A percentile compares a stretch with the other conserved stretches of the same genome.
phyloP scores from a whole-genome alignment of 805 yeast species.

The Hanseniaspora jakobsenii region DNA sequence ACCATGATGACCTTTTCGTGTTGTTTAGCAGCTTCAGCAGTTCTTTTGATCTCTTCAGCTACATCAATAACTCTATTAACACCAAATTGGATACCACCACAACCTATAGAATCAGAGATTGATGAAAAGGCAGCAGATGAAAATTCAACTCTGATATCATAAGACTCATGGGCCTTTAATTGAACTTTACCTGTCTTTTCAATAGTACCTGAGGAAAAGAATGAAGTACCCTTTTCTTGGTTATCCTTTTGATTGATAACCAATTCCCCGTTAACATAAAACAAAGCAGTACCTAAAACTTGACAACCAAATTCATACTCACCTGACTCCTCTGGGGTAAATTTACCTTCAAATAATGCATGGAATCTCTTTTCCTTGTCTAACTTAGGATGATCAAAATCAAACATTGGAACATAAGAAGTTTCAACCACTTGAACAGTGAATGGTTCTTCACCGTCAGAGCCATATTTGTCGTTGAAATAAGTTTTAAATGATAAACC shows the following conservation, averaged over 20 bases:
- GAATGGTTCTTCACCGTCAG: slow-evolving; percentile 21
- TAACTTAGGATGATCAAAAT: slow-evolving; percentile 24
- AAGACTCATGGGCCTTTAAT: slow-evolving; percentile 35
- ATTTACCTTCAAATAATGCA: slow-evolving; percentile 35
- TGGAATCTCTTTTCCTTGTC: slow-evolving; percentile 28
- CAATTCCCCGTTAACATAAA: slow-evolving; percentile 41
- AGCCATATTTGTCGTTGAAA: slow-evolving; percentile 19
- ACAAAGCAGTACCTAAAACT: slow-evolving; percentile 43
- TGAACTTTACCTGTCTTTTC: slow-evolving; percentile 34
- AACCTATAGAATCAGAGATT: slow-evolving; percentile 25
- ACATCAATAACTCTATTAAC: slow-evolving; percentile 24
- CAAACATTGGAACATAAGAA: slow-evolving; percentile 23
- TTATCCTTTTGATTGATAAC: slow-evolving; percentile 45
- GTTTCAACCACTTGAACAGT: slow-evolving; percentile 22
- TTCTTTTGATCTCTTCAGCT: slow-evolving; percentile 30
- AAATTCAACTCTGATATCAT: slow-evolving; percentile 38
- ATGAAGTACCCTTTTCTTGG: slow-evolving; percentile 39
- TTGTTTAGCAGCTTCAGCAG: slow-evolving; percentile 38
- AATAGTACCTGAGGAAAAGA: slow-evolving; percentile 44
- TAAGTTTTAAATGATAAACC: slow-evolving; percentile 25
- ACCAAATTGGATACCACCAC: slow-evolving; percentile 31
- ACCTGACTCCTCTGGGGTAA: slow-evolving; percentile 37
- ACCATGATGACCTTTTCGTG: slow-evolving; percentile 43
- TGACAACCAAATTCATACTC: slow-evolving; percentile 42
- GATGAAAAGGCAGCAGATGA: slow-evolving; percentile 38